Percentiles rank a stretch among this genome's conserved stretches.
Conservation (phyloP, 768 basidiomycete species). For the Leccinum arenicola region DNA sequence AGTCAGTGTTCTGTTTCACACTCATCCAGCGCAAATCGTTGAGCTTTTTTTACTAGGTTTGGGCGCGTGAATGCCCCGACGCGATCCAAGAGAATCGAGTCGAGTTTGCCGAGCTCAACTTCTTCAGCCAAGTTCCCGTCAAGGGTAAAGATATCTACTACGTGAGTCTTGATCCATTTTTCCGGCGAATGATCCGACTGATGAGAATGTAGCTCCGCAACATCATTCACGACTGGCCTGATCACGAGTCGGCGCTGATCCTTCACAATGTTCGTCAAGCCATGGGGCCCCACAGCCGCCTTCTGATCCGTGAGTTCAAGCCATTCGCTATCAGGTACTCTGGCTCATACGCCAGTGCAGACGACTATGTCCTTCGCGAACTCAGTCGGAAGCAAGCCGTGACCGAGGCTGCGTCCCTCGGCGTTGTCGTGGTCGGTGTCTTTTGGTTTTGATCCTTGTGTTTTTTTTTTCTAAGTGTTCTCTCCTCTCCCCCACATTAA, state of each 20-base stretch:
- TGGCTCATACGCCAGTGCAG: conserved; percentile 8
- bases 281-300: conserved; percentile 27
- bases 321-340: background rate
- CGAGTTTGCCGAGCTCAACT: conserved; percentile 29
- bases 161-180: conserved; percentile 14
- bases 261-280: conserved; percentile 30
- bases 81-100: conserved; percentile 24
- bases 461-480: background rate
- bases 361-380: conserved; percentile 22
- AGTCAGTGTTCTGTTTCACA: conserved; percentile 1
- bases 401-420: conserved; percentile 12
- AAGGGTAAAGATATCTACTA: conserved; percentile 32
- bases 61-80: conserved; percentile 24
- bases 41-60: conserved; percentile 17
- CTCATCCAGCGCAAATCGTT: background rate
- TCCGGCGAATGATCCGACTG: background rate
- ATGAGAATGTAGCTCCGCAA: conserved; percentile 15
- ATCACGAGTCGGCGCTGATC: conserved; percentile 25
- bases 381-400: conserved; percentile 15
- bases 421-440: conserved; percentile 16
- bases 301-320: conserved; percentile 31
- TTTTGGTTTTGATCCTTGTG: background rate
- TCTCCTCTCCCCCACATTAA: background rate
- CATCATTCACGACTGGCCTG: conserved; percentile 35
- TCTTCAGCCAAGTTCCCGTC: conserved; percentile 29